Evolutionary conservation across 2,329 filamentous ascomycete species (phyloP).

Genomic region (Esteya vermicola): DNA sequence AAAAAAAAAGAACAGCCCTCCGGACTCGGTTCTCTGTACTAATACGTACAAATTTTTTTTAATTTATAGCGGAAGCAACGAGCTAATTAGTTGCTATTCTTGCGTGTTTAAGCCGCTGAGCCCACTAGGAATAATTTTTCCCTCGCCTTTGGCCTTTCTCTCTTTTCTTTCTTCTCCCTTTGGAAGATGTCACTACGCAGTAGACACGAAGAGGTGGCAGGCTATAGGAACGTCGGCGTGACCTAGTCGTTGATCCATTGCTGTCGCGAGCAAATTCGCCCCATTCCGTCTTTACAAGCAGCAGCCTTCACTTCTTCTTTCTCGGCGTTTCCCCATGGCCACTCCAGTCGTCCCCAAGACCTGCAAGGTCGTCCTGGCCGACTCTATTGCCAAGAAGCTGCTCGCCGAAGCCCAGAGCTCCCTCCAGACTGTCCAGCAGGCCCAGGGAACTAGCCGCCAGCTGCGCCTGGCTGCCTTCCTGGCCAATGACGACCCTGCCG

Average conservation of each 20-base stretch:
- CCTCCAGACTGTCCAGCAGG: slow-evolving; percentile 50
- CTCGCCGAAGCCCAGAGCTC: slow-evolving; percentile 66
- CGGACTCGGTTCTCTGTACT: too few species aligned
- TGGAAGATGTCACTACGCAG: background rate
- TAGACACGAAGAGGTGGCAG: background rate
- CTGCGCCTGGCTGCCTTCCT: slow-evolving; percentile 84
- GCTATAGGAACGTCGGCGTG: background rate
- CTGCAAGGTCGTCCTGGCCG: slow-evolving; percentile 88
- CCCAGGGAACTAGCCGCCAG: slow-evolving; percentile 29
- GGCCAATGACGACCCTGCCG: slow-evolving; percentile 81
- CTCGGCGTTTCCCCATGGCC: too few species aligned
- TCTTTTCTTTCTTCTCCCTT: slow-evolving; percentile 3
- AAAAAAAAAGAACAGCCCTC: too few species aligned
- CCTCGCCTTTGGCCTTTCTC: background rate
- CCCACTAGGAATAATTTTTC: slow-evolving; percentile 4
- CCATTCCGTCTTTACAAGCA: too few species aligned
- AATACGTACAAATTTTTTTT: too few species aligned
- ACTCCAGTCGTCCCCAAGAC: slow-evolving; percentile 39
- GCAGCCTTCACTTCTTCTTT: background rate
- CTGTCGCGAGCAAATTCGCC: background rate
- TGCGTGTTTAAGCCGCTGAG: too few species aligned
- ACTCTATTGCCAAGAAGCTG: slow-evolving; percentile 71
- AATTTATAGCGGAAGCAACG: background rate
- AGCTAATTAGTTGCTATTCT: slow-evolving; percentile 1
- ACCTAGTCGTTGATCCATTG: background rate